Base-by-base conservation (phyloP, 192 early-diverging fungal genomes). In the Rhizoclosmatium globosum region DNA sequence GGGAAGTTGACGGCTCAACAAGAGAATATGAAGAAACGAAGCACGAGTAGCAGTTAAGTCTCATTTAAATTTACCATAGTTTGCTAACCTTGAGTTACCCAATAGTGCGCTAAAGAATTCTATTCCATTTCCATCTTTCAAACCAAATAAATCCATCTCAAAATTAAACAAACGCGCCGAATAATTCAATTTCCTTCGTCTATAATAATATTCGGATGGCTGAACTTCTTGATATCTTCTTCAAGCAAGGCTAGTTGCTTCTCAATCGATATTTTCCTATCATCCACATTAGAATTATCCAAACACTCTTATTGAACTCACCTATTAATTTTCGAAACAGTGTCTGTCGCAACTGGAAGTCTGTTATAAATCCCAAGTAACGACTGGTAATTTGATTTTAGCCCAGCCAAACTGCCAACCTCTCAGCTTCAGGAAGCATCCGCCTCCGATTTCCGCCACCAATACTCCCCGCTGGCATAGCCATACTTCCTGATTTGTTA, bases 281-380 rank as follows among this genome's bases (percentile, higher is more conserved):
- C 47, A 47, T 41, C 15, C 4, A 9, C 15, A 76, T 46, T 1
- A 53, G 50, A 0, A 53, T 53, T 53, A 13, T 53, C 9, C 68
- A 70, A 38, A 47, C 9, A 57, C 39, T 70, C 7, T 42, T 68
- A 42, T 41, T 42, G 43, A 19, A n/a, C 76, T 62, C 23, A 84
- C 83, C 83, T 58, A 39, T 82, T 79, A 43, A 82, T 84, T 58
- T 84, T 84, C 17, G 83, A 81, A 4, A 84, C 73, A 7, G 83
- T 82, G 45, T 84, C 83, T 4, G 73, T 79, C 21, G 80, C 64
- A 7, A 84, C 62, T 42, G 77, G 68, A 53, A 84, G 39, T 23
- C 81, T 23, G 47, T 82, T 68, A 64, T 84, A 84, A 41, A 83
- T 70, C 11, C 57, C 70, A 65, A 76, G 45, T 31, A 84, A 57